These are phyloP conservation scores for Termitomyces sp. DNA, from an alignment of 768 basidiomycete genomes.

Conservation along the genomic window DNA sequence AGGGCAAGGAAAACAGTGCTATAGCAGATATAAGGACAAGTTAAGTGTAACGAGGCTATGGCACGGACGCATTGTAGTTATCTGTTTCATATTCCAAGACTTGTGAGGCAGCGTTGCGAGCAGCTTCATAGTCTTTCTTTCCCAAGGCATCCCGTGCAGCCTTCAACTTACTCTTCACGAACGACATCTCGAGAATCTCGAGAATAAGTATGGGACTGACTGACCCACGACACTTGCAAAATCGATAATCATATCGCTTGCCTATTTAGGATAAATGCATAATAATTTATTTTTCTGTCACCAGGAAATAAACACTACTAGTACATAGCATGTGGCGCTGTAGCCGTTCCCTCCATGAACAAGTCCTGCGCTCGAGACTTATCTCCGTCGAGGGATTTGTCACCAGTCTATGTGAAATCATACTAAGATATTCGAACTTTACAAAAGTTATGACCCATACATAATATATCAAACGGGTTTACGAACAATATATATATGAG, in stretches of 20 bases:
- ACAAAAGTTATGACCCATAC: no score
- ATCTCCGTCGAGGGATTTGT: no score
- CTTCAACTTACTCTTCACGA: slow-evolving; percentile 76
- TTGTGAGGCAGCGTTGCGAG: slow-evolving; percentile 63
- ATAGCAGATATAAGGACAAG: background rate
- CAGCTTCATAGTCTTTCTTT: slow-evolving; percentile 72
- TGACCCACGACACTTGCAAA: background rate
- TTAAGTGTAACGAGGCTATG: background rate
- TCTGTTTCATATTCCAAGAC: slow-evolving; percentile 74
- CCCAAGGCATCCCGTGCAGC: slow-evolving; percentile 69
- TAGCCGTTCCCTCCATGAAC: no score
- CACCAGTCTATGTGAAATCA: no score
- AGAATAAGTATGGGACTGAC: background rate
- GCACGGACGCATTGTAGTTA: slow-evolving; percentile 84
- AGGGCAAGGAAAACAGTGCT: slow-evolving; percentile 88
- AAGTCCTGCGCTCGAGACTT: no score
- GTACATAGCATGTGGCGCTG: background rate
- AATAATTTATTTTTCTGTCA: background rate
- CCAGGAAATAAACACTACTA: no score
- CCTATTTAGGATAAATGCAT: background rate
- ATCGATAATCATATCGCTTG: slow-evolving; percentile 2
- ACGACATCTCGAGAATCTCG: slow-evolving; percentile 36
- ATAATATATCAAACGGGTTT: background rate
- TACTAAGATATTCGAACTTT: no score
- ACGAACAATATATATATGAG: no score